Base-by-base conservation (phyloP, 371 early-diverging fungal genomes). In the Coemansia sp. region DNA sequence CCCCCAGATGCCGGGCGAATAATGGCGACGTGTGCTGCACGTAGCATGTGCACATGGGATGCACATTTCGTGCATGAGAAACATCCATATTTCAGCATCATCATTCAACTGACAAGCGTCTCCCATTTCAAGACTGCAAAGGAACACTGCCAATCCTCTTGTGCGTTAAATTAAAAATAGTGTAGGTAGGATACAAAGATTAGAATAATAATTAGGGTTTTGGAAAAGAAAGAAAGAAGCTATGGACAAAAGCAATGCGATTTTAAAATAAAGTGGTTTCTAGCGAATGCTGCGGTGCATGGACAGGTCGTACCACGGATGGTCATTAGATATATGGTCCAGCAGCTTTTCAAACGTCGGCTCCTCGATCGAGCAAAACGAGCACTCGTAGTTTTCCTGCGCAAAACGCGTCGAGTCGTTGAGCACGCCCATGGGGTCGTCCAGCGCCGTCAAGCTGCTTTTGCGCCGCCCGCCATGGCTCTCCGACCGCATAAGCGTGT, bases 331-430 rank as follows among this genome's bases (percentile, higher is more conserved):
- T 16, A 70, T 70, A 16, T 70, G 71, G 3, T 50, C 11, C 10
- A 66, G 33, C 34, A 70, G 53, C 6, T 31, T 14, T 30, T 53
- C 16, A 55, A 70, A 70, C 40, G 71, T 66, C 1, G 61, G 50
- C 45, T 60, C 40, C 12, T 66, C 66, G 3, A 5, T n/a, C 9
- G 49, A 16, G 33, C 68, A 63, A 38, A 72, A 72, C 43, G 72
- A 59, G 41, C 72, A 72, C 20, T 57, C 60, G 33, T 72, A 72
- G 64, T 67, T 67, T 48, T 59, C 64, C 61, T 72, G 72, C 26
- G 40, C 9, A 45, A 67, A 72, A 36, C 72, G 26, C 8, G 14
- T 20, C 47, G 49, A 5, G 31, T 57, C 52, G 11, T 43, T 54
- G 4, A 63, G 57, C 20, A 62, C 55, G 10, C 12, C 16, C 5